These are phyloP conservation scores for Cyclotella atomus DNA, from an alignment of 108 stramenopile genomes.

Conservation along the genomic window DNA sequence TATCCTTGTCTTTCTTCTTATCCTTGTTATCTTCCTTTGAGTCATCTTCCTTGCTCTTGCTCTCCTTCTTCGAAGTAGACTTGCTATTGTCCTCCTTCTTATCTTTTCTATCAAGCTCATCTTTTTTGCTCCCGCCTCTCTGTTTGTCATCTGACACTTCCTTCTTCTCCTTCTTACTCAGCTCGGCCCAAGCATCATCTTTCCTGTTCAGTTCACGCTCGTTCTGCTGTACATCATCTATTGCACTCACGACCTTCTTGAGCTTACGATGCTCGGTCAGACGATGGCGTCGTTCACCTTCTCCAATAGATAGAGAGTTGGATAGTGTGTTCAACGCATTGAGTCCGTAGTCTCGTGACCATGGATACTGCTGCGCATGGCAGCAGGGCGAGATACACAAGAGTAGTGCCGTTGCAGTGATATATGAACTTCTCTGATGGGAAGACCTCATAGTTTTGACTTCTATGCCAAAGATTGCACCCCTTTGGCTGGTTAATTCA, in stretches of 20 bases:
- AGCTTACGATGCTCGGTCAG: background rate
- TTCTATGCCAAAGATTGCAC: too few relatives aligned
- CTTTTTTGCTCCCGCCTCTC: background rate
- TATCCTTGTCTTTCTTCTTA: background rate
- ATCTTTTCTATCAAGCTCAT: background rate
- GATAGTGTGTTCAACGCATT: background rate
- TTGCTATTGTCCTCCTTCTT: background rate
- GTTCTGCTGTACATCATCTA: background rate
- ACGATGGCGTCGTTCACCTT: background rate
- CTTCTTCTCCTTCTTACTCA: background rate
- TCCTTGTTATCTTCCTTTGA: background rate
- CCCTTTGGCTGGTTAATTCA: too few relatives aligned
- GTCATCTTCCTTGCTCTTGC: background rate
- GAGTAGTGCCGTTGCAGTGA: background rate
- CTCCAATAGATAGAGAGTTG: background rate
- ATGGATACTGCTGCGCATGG: background rate
- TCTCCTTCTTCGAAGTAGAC: background rate
- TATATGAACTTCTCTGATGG: too few relatives aligned
- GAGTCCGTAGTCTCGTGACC: background rate
- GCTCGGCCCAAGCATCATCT: conserved; percentile 3
- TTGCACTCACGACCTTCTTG: background rate
- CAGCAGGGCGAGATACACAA: background rate
- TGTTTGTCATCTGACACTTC: background rate
- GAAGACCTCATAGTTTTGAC: too few relatives aligned
- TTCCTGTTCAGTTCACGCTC: background rate